Evolutionary conservation across 139 green algal genomes (phyloP).

Genomic region (Closterium sp.): DNA sequence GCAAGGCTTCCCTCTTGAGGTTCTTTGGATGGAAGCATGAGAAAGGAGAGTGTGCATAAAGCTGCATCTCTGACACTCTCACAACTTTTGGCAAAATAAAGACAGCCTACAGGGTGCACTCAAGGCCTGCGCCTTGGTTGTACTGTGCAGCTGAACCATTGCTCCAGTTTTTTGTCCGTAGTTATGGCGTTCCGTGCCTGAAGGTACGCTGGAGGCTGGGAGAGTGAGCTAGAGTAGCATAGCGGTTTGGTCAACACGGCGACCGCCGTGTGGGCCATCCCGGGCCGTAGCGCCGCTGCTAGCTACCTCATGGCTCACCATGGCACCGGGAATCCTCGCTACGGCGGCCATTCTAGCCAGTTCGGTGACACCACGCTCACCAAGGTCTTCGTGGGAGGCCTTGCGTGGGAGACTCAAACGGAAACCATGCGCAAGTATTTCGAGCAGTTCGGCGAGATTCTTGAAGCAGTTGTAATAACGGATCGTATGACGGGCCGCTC

Average conservation of each 20-base stretch:
- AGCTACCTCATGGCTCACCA: background rate
- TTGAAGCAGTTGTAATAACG: constrained; percentile 51
- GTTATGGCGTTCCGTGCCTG: background rate
- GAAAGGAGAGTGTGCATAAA: background rate
- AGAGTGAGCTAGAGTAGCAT: background rate
- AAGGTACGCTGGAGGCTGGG: background rate
- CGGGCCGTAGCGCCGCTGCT: background rate
- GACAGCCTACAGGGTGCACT: background rate
- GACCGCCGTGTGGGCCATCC: background rate
- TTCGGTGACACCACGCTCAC: constrained; percentile 54
- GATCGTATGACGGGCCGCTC: constrained; percentile 46
- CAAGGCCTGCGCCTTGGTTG: background rate
- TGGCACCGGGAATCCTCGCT: background rate
- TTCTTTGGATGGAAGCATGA: background rate
- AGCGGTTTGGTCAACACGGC: background rate
- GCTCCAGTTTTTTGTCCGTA: background rate
- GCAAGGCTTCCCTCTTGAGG: background rate
- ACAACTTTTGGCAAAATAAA: background rate
- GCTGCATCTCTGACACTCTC: background rate
- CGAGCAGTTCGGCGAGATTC: constrained; percentile 51
- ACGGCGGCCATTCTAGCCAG: constrained; percentile 5
- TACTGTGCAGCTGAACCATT: background rate
- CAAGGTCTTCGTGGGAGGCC: constrained; percentile 52
- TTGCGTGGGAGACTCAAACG: constrained; percentile 51
- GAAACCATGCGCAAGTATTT: constrained; percentile 52